Conservation (phyloP, 495 filamentous ascomycete species). For the Tuber borchii region DNA sequence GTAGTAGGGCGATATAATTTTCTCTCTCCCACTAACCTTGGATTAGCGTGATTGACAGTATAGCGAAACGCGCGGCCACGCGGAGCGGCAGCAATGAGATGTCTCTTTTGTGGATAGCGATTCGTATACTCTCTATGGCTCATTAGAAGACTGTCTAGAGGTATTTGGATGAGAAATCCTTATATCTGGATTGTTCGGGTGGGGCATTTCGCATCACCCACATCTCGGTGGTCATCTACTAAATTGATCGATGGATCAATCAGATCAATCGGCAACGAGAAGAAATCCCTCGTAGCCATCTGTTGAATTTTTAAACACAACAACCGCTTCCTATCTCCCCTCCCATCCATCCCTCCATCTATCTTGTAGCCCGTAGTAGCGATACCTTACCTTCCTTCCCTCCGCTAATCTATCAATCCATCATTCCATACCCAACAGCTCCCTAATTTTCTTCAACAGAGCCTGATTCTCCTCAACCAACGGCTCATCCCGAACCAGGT, state of each 20-base stretch:
- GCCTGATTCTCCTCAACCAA: not conserved
- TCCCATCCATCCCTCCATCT: not conserved
- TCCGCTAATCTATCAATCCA: too few relatives aligned
- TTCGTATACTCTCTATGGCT: not conserved
- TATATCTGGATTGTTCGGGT: not conserved
- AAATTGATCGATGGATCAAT: not conserved
- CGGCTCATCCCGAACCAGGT: not conserved
- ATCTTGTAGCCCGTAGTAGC: not conserved
- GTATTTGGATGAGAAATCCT: not conserved
- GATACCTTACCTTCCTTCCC: not conserved
- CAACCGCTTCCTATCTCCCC: not conserved
- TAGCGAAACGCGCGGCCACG: not conserved
- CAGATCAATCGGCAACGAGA: not conserved
- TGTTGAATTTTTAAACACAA: not conserved
- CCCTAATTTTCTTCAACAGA: not conserved
- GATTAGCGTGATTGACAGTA: not conserved
- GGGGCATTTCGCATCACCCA: not conserved
- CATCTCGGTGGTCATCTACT: not conserved
- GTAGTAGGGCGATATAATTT: not conserved
- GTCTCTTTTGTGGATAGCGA: not conserved
- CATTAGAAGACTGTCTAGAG: not conserved
- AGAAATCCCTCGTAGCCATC: not conserved
- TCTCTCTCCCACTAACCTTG: not conserved
- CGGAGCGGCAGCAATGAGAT: not conserved
- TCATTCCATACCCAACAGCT: not conserved